phyloP scores from a whole-genome alignment of 768 basidiomycete species.

The Nidularia sp. region DNA sequence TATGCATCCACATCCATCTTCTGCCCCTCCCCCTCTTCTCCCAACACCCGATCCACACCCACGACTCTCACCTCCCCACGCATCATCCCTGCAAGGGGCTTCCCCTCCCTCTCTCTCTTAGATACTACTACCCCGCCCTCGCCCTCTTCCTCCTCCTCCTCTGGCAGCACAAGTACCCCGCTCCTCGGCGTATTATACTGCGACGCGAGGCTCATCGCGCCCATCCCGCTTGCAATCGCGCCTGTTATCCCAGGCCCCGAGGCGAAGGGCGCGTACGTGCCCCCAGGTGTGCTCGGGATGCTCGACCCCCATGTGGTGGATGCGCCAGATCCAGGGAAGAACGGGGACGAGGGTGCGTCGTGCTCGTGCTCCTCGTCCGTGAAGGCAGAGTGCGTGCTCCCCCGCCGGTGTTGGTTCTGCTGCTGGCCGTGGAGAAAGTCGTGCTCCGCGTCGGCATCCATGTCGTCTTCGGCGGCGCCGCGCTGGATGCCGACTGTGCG shows the following conservation, averaged over 20 bases:
- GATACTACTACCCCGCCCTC: neutral
- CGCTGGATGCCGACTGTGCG: conserved; percentile 53
- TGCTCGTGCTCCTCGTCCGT: conserved; percentile 2
- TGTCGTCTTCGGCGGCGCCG: conserved; percentile 1
- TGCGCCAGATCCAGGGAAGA: conserved; percentile 19
- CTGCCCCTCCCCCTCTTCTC: conserved; percentile 4
- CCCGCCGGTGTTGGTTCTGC: conserved; percentile 13
- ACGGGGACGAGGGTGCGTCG: conserved; percentile 16
- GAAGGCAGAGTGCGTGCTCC: conserved; percentile 15
- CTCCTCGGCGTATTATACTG: conserved; percentile 20
- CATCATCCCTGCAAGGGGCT: neutral
- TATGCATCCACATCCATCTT: conserved; percentile 12
- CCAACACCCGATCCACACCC: neutral
- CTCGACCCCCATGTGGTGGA: conserved; percentile 27
- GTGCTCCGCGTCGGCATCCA: neutral
- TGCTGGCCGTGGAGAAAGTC: neutral
- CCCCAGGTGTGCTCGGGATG: conserved; percentile 29
- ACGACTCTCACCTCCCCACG: conserved; percentile 3
- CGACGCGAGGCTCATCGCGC: conserved; percentile 23
- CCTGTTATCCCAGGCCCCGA: conserved; percentile 2
- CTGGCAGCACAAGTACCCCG: conserved; percentile 12
- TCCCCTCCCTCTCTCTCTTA: conserved; percentile 1
- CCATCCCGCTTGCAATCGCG: conserved; percentile 17
- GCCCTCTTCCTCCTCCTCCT: conserved; percentile 7
- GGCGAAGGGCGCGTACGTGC: conserved; percentile 14